Conservation (phyloP, 331 rosid species). For the Acacia concinna region DNA sequence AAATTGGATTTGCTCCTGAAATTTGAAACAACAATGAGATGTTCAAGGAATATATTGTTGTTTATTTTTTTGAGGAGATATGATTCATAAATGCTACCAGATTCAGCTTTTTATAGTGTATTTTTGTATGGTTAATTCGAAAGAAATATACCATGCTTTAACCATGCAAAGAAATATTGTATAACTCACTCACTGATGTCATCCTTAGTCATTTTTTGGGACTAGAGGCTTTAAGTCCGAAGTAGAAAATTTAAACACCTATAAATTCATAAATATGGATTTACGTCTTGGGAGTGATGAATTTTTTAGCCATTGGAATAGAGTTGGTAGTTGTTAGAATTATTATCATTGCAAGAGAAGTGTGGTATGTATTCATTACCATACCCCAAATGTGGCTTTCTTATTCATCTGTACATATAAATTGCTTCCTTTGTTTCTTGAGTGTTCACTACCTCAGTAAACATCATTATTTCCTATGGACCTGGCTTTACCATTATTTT, state of each 20-base stretch:
- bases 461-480: too few relatives aligned
- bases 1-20: conserved; percentile 50
- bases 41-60: conserved; percentile 13
- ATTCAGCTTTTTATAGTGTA: conserved; percentile 25
- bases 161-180: neutral
- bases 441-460: conserved; percentile 22
- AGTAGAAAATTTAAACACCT: too few relatives aligned
- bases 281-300: conserved; percentile 24
- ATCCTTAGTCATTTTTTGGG: too few relatives aligned
- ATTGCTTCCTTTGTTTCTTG: conserved; percentile 33
- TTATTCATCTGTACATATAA: neutral
- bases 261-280: neutral
- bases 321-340: conserved; percentile 81
- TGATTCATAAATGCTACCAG: conserved; percentile 25
- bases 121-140: neutral
- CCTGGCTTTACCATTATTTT: neutral
- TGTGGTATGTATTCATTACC: conserved; percentile 64
- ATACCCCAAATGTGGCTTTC: neutral
- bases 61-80: conserved; percentile 37
- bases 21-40: conserved; percentile 43
- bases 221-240: too few relatives aligned
- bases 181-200: conserved; percentile 29
- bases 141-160: neutral
- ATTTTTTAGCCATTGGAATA: conserved; percentile 37
- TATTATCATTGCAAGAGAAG: conserved; percentile 76